Base-by-base conservation (phyloP, 441 rosid species). In the Populus hybrid region DNA sequence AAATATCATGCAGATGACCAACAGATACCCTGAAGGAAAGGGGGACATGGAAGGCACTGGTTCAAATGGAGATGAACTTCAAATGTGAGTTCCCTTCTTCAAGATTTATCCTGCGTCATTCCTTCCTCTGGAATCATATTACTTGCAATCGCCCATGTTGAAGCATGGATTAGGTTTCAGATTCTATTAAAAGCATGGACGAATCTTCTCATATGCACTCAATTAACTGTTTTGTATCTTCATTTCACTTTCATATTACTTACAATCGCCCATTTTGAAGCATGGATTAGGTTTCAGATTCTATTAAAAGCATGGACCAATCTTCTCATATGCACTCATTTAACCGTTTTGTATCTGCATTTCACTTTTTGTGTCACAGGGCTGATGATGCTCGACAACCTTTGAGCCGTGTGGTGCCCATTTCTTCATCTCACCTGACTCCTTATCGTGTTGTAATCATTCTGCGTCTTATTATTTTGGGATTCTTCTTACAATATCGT, bases 381-480 rank as follows among this genome's bases (percentile, higher is more conserved):
- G 93, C 90, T 86, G 97, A 92, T 88, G 99, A 95, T 87, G 85
- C 95, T 57, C 88, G 99, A 71, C 98, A 87, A 84, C 98, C 98
- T 72, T 34, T 95, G 90, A 95, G 95, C 79, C 97, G 95, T 42
- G 84, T 94, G 78, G 95, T 92, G 82, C 93, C 97, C 70, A 87
- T 94, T 77, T 42, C 98, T 20, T 87, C 99, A 11, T 89, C 98
- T 81, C 95, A 88, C 76, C 76, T 95, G 82, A 95, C 99, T 10
- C 99, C 98, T 76, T 95, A 95, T 73, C 97, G 99, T 65, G 89
- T 90, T 84, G 97, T 95, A 36, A 95, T 95, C 85, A 88, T 92
- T 82, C 95, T 92, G 57, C 99, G 99, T 83, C 93, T 95, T 82
- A 95, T 95, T 85, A 95, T 95, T 85, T 87, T 95, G 97, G 92